Base-by-base conservation (phyloP, 495 filamentous ascomycete genomes). In the Copromyces sp. region DNA sequence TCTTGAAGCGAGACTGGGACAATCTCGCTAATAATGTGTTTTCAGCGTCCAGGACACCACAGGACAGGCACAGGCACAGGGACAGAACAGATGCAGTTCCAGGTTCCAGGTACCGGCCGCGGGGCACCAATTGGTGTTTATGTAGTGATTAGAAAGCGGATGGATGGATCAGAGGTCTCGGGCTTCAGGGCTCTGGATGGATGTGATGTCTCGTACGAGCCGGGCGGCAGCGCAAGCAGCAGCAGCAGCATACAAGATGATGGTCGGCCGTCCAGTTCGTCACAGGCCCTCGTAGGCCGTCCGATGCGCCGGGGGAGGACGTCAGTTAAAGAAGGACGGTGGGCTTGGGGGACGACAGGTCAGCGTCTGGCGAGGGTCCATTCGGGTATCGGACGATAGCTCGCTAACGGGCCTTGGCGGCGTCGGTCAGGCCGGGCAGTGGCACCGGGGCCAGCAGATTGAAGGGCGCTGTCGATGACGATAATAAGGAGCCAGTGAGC, bases 41-140 rank as follows among this genome's bases (percentile, higher is more conserved):
- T 70, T 70, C 69, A 70, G 69, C 35, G 32, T 42, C 29, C 69
- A 70, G 69, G 69, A 70, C 69, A 70, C 29, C 68, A 69, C 69
- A 39, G 7, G 20, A 24, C 24, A 24, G 24, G 24, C 24, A 42
- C 35, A 70, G 37, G 69, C 24, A 42, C 17, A 44, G 24, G 69
- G 32, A 38, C 37, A 69, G 38, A 69, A 29, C 68, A 69, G 68
- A 14, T 24, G 17, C 37, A 53, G 45, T n/a, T 53, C 47, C 47
- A 61, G 24, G 47, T 61, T 61, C 47, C 47, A 61, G 47, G 47
- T 61, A 59, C 47, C 12, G 47, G 47, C 24, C 47, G 47, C 47
- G 47, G 47, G 47, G 47, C 47, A 59, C 20, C 47, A 59, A 59
- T 59, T 59, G 47, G 24, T 59, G 47, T 59, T 59, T 59, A 32